phyloP scores from a whole-genome alignment of 805 yeast genomes.

The Schwanniomyces yamadae region DNA sequence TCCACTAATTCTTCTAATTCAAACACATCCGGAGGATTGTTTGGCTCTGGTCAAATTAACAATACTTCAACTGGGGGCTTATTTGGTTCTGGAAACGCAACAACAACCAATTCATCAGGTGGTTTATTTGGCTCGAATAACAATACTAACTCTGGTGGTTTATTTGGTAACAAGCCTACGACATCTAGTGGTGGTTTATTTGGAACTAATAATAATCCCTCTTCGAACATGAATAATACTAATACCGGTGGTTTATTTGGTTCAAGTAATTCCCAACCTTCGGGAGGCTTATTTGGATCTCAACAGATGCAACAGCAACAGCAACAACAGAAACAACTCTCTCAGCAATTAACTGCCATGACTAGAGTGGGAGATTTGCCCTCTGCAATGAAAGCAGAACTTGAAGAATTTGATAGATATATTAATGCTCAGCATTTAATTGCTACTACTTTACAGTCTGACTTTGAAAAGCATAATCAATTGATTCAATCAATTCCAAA shows the following conservation, averaged over 20 bases:
- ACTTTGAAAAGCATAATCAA: conserved; percentile 59
- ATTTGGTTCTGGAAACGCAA: conserved; percentile 15
- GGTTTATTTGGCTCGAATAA: conserved; percentile 22
- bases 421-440: conserved; percentile 72
- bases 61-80: conserved; percentile 18
- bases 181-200: conserved; percentile 19
- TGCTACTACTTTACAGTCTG: conserved; percentile 64
- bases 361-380: conserved; percentile 75
- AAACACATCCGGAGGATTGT: conserved; percentile 19
- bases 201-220: conserved; percentile 12
- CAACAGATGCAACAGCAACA: conserved; percentile 5
- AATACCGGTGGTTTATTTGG: conserved; percentile 21
- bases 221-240: conserved; percentile 11
- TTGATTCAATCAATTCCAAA: conserved; percentile 70
- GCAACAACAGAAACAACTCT: conserved; percentile 42
- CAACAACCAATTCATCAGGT: conserved; percentile 14
- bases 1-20: conserved; percentile 8
- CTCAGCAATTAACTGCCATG: conserved; percentile 62
- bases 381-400: conserved; percentile 62
- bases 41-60: conserved; percentile 15
- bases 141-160: conserved; percentile 15
- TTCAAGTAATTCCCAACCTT: conserved; percentile 9
- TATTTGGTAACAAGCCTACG: conserved; percentile 21
- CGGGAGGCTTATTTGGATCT: conserved; percentile 25
- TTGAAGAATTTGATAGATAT: conserved; percentile 68